Evolutionary conservation across 1,284 basidiomycete species (phyloP).

Genomic region (Marasmius fiardii): DNA sequence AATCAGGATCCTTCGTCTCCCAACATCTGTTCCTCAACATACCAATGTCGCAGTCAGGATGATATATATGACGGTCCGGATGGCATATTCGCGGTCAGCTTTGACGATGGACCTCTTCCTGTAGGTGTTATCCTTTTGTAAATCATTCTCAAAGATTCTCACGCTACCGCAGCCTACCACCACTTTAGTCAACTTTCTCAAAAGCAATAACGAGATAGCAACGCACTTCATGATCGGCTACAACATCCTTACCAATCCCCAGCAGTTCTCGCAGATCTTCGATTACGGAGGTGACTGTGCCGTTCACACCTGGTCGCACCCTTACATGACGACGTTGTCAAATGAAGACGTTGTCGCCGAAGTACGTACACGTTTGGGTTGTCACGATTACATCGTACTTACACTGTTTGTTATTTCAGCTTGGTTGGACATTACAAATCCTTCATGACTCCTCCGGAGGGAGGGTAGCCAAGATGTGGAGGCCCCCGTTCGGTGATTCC

Average conservation of each 20-base stretch:
- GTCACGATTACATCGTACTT: conserved; percentile 14
- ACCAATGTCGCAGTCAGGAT: conserved; percentile 54
- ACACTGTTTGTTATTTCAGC: conserved; percentile 23
- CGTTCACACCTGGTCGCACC: conserved; percentile 80
- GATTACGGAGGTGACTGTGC: conserved; percentile 61
- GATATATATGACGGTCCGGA: conserved; percentile 74
- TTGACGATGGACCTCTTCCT: conserved; percentile 78
- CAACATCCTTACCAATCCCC: conserved; percentile 59
- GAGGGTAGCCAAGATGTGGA: conserved; percentile 68
- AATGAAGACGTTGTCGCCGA: conserved; percentile 64
- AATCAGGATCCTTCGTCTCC: conserved; percentile 49
- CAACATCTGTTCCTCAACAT: conserved; percentile 63
- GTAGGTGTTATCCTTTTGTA: conserved; percentile 32
- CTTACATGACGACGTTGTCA: conserved; percentile 74
- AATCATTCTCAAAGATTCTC: background rate
- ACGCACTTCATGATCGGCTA: conserved; percentile 85
- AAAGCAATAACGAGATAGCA: conserved; percentile 52
- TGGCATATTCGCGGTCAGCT: conserved; percentile 55
- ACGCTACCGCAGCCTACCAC: conserved; percentile 1
- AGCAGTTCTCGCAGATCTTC: conserved; percentile 52
- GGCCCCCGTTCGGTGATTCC: conserved; percentile 76
- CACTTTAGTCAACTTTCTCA: conserved; percentile 43
- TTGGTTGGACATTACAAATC: conserved; percentile 82
- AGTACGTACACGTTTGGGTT: conserved; percentile 34
- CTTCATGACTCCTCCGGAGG: conserved; percentile 81